These are phyloP conservation scores for Fraxinus anomala DNA, from an alignment of 257 asterid species.

Conservation along the genomic window DNA sequence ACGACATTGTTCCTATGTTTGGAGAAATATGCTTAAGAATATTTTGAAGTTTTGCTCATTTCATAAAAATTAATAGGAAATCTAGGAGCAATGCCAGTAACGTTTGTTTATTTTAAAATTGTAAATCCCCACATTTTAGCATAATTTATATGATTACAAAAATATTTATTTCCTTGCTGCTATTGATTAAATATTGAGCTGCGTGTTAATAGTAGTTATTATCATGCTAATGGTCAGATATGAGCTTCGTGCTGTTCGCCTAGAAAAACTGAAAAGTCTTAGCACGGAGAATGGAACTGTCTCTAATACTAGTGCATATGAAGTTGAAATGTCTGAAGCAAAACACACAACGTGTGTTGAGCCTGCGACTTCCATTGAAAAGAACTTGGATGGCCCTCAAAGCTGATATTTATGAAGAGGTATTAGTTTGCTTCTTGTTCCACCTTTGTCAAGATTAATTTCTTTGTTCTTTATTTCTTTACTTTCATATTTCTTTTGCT, in stretches of 20 bases:
- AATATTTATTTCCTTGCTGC: neutral
- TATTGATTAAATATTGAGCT: neutral
- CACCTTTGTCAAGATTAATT: slow-evolving; percentile 20
- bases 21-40: neutral
- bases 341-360: slow-evolving; percentile 37
- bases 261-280: slow-evolving; percentile 62
- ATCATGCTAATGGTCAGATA: slow-evolving; percentile 52
- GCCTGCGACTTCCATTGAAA: slow-evolving; percentile 38
- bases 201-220: neutral
- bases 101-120: too few relatives aligned
- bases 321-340: slow-evolving; percentile 93
- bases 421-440: slow-evolving; percentile 28
- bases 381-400: slow-evolving; percentile 28
- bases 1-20: neutral
- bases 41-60: too few relatives aligned
- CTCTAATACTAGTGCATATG: slow-evolving; percentile 45
- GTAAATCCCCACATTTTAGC: too few relatives aligned
- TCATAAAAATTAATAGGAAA: neutral
- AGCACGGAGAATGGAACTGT: slow-evolving; percentile 41
- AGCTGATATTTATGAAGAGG: slow-evolving; percentile 35
- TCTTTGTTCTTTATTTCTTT: slow-evolving; percentile 13
- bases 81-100: neutral
- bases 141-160: neutral
- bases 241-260: slow-evolving; percentile 70
- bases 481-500: slow-evolving; percentile 5